Evolutionary conservation across 202 grass and related monocot genomes (phyloP).

Genomic region (Sporobolus alterniflorus): DNA sequence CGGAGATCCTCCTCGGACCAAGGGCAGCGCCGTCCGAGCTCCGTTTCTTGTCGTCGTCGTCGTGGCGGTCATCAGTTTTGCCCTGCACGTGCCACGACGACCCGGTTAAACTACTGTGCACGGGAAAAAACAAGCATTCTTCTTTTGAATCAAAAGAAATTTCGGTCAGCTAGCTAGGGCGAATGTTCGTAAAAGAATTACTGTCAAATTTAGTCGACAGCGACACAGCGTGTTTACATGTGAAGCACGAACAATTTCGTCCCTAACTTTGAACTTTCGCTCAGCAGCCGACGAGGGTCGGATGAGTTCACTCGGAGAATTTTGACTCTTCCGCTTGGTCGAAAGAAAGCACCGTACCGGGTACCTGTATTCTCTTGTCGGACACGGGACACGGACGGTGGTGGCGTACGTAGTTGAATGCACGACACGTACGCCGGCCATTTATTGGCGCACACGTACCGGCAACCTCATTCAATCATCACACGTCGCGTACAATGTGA

Average conservation of each 20-base stretch:
- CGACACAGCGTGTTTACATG: not conserved
- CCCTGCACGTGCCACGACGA: conserved; percentile 14
- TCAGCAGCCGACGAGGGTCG: not conserved
- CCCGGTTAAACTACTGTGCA: not conserved
- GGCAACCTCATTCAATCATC: not conserved
- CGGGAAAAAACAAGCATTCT: too few species aligned
- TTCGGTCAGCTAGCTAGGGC: not conserved
- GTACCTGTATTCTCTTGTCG: not conserved
- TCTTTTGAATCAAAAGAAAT: not conserved
- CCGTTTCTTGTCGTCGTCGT: conserved; percentile 31
- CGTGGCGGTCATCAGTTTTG: conserved; percentile 7
- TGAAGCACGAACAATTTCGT: not conserved
- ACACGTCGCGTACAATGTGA: not conserved
- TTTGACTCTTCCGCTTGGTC: not conserved
- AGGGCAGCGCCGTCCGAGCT: conserved; percentile 45
- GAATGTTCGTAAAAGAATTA: not conserved
- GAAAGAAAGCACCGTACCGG: too few species aligned
- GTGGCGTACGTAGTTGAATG: not conserved
- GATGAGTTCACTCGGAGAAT: not conserved
- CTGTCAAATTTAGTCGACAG: not conserved
- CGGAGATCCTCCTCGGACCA: conserved; percentile 42
- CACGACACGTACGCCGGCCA: not conserved
- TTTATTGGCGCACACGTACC: not conserved
- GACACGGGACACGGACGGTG: not conserved
- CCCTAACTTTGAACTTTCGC: conserved; percentile 17